Conservation (phyloP, 352 stramenopile species). For the Phytophthora quininea region DNA sequence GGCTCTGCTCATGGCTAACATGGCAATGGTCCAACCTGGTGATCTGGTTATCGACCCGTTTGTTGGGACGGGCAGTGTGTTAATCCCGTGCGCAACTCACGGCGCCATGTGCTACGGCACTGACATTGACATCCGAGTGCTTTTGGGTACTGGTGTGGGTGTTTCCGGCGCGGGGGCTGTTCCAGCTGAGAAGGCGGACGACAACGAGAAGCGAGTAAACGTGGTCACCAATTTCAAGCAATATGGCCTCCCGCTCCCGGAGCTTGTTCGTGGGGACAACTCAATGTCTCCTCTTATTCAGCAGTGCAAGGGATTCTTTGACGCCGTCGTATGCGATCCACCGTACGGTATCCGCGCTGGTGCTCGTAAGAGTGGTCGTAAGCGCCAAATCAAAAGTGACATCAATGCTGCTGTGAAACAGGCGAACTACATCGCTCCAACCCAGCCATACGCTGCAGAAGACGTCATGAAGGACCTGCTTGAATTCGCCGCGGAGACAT, state of each 20-base stretch:
- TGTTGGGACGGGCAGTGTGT: slow-evolving; percentile 96
- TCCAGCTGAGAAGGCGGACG: slow-evolving; percentile 4
- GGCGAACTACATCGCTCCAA: slow-evolving; percentile 95
- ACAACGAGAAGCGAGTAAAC: slow-evolving; percentile 61
- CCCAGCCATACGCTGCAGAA: slow-evolving; percentile 94
- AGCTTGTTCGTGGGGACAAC: slow-evolving; percentile 95
- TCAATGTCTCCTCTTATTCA: slow-evolving; percentile 65
- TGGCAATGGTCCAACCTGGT: slow-evolving; percentile 68
- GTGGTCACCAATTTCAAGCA: slow-evolving; percentile 92
- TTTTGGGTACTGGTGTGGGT: slow-evolving; percentile 90
- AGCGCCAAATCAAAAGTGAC: slow-evolving; percentile 41
- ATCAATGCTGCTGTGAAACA: slow-evolving; percentile 48
- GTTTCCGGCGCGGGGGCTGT: slow-evolving; percentile 46
- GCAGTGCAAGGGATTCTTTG: slow-evolving; percentile 69
- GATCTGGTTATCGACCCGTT: slow-evolving; percentile 96
- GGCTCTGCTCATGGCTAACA: slow-evolving; percentile 95
- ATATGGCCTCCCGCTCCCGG: slow-evolving; percentile 92
- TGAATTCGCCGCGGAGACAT: slow-evolving; percentile 83
- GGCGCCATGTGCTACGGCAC: slow-evolving; percentile 94
- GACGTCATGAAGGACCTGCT: slow-evolving; percentile 98
- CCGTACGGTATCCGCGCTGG: slow-evolving; percentile 94
- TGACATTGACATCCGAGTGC: slow-evolving; percentile 96
- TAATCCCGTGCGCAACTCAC: slow-evolving; percentile 93
- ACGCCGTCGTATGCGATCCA: slow-evolving; percentile 93
- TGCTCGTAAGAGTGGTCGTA: slow-evolving; percentile 91